Evolutionary conservation across 306 rosid species (phyloP), one percentile per base, ranked within the genome.

Genomic region (Trichosanthes truncata): DNA sequence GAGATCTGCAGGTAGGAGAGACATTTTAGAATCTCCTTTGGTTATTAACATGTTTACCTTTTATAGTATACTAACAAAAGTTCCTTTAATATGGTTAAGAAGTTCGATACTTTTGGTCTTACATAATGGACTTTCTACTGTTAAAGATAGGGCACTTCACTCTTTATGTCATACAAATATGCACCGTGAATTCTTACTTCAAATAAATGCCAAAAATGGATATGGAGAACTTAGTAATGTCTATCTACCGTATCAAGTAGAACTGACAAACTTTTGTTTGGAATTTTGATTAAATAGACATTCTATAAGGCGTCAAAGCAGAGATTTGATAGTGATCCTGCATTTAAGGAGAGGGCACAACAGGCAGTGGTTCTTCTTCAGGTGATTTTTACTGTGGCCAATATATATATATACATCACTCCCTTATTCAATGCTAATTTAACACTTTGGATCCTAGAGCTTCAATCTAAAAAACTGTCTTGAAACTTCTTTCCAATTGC

Each of bases 231-330:
- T 74, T 49, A n/a, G 31, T 49, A 48, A 49, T 48, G 26, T 31
- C 45, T 52, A 52, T 52, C 29, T 52, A 9, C 31, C 17, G 1
- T 33, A 51, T 33, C 46, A 8, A 52, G 21, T 46, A 5, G 78
- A 9, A 31, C 78, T 74, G 12, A 74, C 78, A 18, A 74, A 49
- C 62, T 74, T 18, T 51, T 74, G 51, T 52, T 51, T 74, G 61
- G 11, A 20, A 9, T 31, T 51, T 26, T 51, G 62, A 74, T 51
- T 74, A 9, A 18, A 61, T 77, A 93, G 99, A 82, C 87, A 81
- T 90, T 96, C 84, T 96, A 93, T 82, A 96, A 93, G 90, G 94
- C 91, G 46, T 91, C 99, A 65, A 93, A 93, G 83, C 80, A 76
- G 89, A 96, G 88, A 80, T 96, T 93, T 59, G 98, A 93, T 78